Evolutionary conservation across 148 eudicot species (phyloP), one percentile per base, ranked within the genome.

Genomic region (Linanthus parryae): DNA sequence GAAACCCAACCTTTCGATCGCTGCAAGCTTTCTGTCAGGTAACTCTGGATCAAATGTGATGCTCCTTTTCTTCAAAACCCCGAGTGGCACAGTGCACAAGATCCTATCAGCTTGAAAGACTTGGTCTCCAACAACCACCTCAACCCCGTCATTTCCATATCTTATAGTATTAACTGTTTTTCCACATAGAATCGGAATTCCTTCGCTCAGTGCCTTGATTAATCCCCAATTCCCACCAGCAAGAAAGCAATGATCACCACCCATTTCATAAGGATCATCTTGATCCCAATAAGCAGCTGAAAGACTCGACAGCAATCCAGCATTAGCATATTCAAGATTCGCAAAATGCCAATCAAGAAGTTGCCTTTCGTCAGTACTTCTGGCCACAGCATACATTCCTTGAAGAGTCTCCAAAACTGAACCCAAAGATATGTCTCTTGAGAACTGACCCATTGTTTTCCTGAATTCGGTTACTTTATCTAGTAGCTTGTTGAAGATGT

Each of bases 231-330:
- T 90, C 46, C 97, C 95, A 23, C 97, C 95, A 12, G 97, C 86
- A 64, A 85, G 95, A 71, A 90, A 83, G 73, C 95, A 90, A 63
- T 90, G 97, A 64, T 90, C 97, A 17, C 97, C 97, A 29, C 88
- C 88, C 97, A 90, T 90, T 68, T 90, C 97, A 63, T 85, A 90
- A 24, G 97, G 95, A 72, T 90, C 97, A 57, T 85, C 97, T 57
- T 90, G 97, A 74, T 85, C 95, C 97, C 95, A 90, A 63, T 90
- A 80, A 9, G 92, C 73, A 54, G 88, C 97, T 19, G 97, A 90
- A 52, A 90, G 92, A 56, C 83, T 67, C 2, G 86, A 83, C 24
- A 90, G 74, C 68, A 85, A 83, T 50, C 97, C 95, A n/a, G 95
- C 97, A 72, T 90, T 90, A 27, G 95, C 95, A 72, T 83, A 90